phyloP scores from a whole-genome alignment of 352 stramenopile genomes.

The Discostella stelligera region DNA sequence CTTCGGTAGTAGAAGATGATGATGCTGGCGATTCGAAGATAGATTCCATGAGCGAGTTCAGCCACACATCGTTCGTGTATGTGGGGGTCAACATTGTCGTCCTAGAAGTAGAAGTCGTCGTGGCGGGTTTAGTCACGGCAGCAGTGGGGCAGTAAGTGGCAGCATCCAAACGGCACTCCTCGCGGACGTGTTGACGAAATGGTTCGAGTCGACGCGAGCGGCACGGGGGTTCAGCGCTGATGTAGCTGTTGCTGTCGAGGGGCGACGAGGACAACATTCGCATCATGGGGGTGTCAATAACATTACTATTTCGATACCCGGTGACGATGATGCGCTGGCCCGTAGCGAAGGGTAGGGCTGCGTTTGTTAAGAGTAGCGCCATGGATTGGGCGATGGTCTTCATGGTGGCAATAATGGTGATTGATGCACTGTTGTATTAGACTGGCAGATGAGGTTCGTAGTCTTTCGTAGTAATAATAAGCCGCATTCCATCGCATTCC shows the following conservation, averaged over 20 bases:
- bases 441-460: too few species aligned
- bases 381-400: neutral
- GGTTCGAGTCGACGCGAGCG: constrained; percentile 30
- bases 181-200: constrained; percentile 27
- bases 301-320: neutral
- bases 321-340: constrained; percentile 5
- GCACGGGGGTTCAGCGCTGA: constrained; percentile 14
- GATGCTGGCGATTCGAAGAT: neutral
- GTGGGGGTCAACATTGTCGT: neutral
- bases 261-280: neutral
- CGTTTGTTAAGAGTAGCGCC: neutral
- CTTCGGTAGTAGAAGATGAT: neutral
- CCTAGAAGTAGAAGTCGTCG: neutral
- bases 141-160: neutral
- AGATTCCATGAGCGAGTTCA: constrained; percentile 8
- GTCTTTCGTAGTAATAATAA: too few species aligned
- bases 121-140: neutral
- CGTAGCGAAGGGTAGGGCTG: neutral
- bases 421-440: too few species aligned
- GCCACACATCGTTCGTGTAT: neutral
- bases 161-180: constrained; percentile 15
- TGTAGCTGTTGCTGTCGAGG: too few species aligned
- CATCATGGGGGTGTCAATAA: neutral
- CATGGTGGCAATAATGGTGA: neutral
- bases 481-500: too few species aligned